Evolutionary conservation across 106 monocot genomes (phyloP), one percentile per base, ranked within the genome.

Genomic region (Dioscorea alata): DNA sequence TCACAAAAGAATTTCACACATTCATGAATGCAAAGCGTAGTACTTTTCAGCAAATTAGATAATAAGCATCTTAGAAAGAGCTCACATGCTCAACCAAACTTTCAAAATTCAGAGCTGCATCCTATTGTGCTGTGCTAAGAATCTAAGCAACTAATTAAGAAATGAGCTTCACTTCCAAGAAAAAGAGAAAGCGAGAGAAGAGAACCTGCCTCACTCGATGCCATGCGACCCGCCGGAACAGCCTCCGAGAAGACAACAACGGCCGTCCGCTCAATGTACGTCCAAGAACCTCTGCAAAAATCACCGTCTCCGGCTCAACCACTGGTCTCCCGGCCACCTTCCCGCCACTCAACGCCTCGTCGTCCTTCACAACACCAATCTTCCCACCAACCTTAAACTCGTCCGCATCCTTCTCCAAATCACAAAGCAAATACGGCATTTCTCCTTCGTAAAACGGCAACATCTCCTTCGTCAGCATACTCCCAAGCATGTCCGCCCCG

Each of bases 181-280:
- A 42, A 6, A 19, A 35, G n/a, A 60, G 25, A 15, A 23, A 24
- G 69, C 69, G 61, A 34, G 74, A 51, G 78, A 65, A 73, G 76
- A 80, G 80, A 75, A 95, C 95, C 95, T 95, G 95, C 91, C 91
- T 95, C 81, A 88, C 86, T 57, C 91, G 91, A 64, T 84, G 88
- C 95, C 91, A 95, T 4, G 91, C 91, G 34, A 91, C 82, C 49
- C 91, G 67, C 60, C 88, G 72, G 60, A 88, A 91, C 79, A 95
- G 70, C 71, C 88, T 84, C 71, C 95, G 76, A 18, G 80, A 69
- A 12, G 95, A 95, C 67, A 95, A 62, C 74, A 95, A 64, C 33
- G 95, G 95, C 56, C 95, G 75, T 35, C 91, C 95, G 33, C 95
- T 81, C 59, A 91, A 79, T 8, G 95, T 95, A 58, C 91, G 78